Percentiles rank a stretch among this genome's conserved stretches.
These are phyloP conservation scores for Diplotaxis tenuifolia DNA, from an alignment of 345 rosid genomes.

Conservation along the genomic window DNA sequence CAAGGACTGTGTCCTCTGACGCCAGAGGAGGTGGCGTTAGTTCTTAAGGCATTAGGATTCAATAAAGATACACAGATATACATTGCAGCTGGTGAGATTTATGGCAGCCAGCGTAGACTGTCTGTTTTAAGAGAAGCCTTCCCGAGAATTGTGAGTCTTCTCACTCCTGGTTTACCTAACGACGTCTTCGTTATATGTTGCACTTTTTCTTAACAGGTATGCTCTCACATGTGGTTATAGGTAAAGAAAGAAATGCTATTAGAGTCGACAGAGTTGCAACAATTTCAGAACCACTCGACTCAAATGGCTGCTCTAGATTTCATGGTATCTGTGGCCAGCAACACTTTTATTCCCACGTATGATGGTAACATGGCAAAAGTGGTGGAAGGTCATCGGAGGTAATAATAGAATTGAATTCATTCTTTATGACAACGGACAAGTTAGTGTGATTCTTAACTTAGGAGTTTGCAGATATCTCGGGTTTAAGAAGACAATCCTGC, in stretches of 20 bases:
- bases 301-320: slow-evolving; percentile 99
- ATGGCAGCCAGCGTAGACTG: slow-evolving; percentile 77
- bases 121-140: slow-evolving; percentile 72
- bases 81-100: slow-evolving; percentile 95
- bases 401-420: no score
- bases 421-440: background rate
- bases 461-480: slow-evolving; percentile 66
- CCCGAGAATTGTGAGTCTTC: slow-evolving; percentile 81
- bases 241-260: slow-evolving; percentile 85
- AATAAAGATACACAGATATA: slow-evolving; percentile 71
- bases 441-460: background rate
- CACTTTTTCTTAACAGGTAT: slow-evolving; percentile 28
- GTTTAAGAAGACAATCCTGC: slow-evolving; percentile 63
- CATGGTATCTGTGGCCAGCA: slow-evolving; percentile 87
- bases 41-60: slow-evolving; percentile 74
- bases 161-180: background rate
- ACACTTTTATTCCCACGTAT: slow-evolving; percentile 85
- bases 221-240: slow-evolving; percentile 46
- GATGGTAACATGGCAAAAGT: slow-evolving; percentile 98
- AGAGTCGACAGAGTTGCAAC: slow-evolving; percentile 67
- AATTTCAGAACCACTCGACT: slow-evolving; percentile 91
- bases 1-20: slow-evolving; percentile 93
- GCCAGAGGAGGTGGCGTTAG: slow-evolving; percentile 80
- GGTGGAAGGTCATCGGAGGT: slow-evolving; percentile 71
- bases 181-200: background rate